These are phyloP conservation scores for Clavispora phyllophila DNA, from an alignment of 805 yeast species.

Conservation along the genomic window DNA sequence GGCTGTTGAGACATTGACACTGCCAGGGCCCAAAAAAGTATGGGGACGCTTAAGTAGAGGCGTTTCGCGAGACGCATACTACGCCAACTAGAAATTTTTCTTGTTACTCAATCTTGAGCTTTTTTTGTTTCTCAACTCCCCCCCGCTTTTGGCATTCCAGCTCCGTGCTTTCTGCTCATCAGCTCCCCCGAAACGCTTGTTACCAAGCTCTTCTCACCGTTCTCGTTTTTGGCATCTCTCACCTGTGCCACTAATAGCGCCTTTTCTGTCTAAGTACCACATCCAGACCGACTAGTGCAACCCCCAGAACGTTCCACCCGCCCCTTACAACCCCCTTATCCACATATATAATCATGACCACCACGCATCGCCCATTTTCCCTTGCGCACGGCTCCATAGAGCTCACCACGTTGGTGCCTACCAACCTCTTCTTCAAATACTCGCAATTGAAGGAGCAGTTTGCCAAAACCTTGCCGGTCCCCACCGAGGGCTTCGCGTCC, in stretches of 20 bases:
- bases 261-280: not conserved
- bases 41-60: slow-evolving; percentile 2
- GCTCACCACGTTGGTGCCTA: slow-evolving; percentile 83
- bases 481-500: slow-evolving; percentile 78
- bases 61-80: not conserved
- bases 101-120: not conserved
- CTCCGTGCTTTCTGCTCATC: not conserved
- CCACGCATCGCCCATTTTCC: slow-evolving; percentile 64
- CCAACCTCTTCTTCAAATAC: slow-evolving; percentile 69
- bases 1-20: slow-evolving; percentile 18
- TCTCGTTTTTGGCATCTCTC: not conserved
- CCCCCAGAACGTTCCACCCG: not conserved
- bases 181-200: not conserved
- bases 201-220: too few species aligned
- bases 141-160: not conserved
- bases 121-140: too few species aligned
- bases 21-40: slow-evolving; percentile 13
- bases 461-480: slow-evolving; percentile 66
- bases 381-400: slow-evolving; percentile 84
- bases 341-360: slow-evolving; percentile 13
- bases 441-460: slow-evolving; percentile 88
- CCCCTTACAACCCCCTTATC: not conserved
- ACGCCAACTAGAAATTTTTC: not conserved
- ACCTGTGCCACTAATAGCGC: not conserved
- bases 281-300: not conserved